Evolutionary conservation across 2,329 filamentous ascomycete species (phyloP).

Genomic region (Claviceps sp.): DNA sequence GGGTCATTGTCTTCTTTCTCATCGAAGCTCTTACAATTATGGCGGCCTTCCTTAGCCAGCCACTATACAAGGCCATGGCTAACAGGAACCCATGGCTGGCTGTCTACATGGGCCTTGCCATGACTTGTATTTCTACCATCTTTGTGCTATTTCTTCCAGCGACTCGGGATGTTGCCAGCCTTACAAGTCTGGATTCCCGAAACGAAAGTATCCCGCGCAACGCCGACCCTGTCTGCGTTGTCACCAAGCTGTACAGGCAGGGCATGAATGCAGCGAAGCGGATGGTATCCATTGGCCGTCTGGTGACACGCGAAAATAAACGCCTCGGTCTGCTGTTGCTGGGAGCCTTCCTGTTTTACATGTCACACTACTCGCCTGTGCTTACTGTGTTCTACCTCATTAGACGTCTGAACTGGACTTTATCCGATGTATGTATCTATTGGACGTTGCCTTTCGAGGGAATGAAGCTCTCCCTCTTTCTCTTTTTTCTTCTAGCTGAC

Average conservation of each 20-base stretch:
- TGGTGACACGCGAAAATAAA: neutral
- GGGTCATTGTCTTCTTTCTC: neutral
- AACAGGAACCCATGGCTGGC: neutral
- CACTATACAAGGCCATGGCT: neutral
- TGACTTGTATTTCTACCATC: neutral
- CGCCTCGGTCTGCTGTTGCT: constrained; percentile 1
- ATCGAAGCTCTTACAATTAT: neutral
- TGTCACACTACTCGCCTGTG: neutral
- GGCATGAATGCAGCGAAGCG: neutral
- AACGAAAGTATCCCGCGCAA: neutral
- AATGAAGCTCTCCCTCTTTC: neutral
- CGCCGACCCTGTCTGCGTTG: neutral
- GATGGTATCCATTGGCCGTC: neutral
- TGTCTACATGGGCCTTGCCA: constrained; percentile 3
- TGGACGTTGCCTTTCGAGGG: neutral
- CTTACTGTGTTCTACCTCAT: neutral
- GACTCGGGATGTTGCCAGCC: constrained; percentile 2
- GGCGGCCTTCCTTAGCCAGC: neutral
- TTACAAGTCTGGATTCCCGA: neutral
- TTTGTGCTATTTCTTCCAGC: constrained; percentile 3
- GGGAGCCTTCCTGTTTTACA: neutral
- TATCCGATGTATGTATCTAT: neutral
- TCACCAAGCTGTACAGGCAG: neutral
- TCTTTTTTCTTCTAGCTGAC: neutral
- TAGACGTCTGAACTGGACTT: neutral